Evolutionary conservation across 2,329 filamentous ascomycete genomes (phyloP).

Genomic region (Sclerotinia glacialis): DNA sequence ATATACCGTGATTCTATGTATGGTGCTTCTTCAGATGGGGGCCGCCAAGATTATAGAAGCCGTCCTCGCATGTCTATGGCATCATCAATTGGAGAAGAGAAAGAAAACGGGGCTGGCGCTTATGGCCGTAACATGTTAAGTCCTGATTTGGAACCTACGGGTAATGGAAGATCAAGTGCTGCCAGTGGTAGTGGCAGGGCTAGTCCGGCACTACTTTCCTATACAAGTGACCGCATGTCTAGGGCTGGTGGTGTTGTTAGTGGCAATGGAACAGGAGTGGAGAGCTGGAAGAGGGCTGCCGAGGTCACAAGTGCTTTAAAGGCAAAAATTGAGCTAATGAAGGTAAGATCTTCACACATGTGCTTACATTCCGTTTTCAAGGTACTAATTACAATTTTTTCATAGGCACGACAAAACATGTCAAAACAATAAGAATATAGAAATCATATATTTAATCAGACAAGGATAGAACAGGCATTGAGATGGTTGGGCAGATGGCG

Average conservation of each 20-base stretch:
- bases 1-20: slow-evolving; percentile 54
- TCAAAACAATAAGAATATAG: slow-evolving; percentile 41
- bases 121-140: slow-evolving; percentile 39
- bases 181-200: slow-evolving; percentile 38
- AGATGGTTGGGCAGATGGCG: slow-evolving; percentile 12
- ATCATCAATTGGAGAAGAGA: slow-evolving; percentile 69
- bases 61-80: slow-evolving; percentile 52
- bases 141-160: slow-evolving; percentile 35
- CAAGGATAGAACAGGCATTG: slow-evolving; percentile 14
- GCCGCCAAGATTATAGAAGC: slow-evolving; percentile 30
- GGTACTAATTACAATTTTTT: slow-evolving; percentile 18
- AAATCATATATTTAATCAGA: slow-evolving; percentile 15
- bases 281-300: slow-evolving; percentile 95
- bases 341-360: slow-evolving; percentile 49
- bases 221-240: slow-evolving; percentile 31
- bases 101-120: slow-evolving; percentile 60
- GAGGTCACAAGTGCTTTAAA: slow-evolving; percentile 98
- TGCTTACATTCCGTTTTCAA: background rate
- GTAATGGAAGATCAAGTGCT: slow-evolving; percentile 37
- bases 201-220: slow-evolving; percentile 34
- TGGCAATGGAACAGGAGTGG: slow-evolving; percentile 57
- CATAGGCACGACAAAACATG: slow-evolving; percentile 52
- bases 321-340: slow-evolving; percentile 98
- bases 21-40: slow-evolving; percentile 31
- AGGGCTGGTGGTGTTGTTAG: slow-evolving; percentile 33